Evolutionary conservation across 768 basidiomycete genomes (phyloP).

Genomic region (Serendipita sp.): DNA sequence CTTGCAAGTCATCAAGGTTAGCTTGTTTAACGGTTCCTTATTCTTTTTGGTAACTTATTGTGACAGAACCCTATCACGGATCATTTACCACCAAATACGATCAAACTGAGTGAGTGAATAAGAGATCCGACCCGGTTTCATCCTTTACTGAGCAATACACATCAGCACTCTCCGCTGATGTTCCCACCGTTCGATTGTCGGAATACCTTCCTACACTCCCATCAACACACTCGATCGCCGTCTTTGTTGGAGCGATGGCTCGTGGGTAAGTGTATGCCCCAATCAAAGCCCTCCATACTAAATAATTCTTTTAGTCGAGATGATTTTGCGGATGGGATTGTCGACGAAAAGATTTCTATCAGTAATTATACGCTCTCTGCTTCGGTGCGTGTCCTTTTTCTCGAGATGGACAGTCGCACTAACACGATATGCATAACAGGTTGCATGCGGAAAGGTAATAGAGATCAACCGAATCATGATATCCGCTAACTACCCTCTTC

Average conservation of each 20-base stretch:
- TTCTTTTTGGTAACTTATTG: conserved; percentile 4
- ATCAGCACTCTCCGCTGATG: conserved; percentile 80
- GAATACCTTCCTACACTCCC: conserved; percentile 75
- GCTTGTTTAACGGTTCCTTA: conserved; percentile 10
- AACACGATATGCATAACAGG: conserved; percentile 25
- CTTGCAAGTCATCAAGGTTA: conserved; percentile 88
- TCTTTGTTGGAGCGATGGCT: conserved; percentile 98
- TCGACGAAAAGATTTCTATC: conserved; percentile 94
- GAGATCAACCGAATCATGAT: not conserved
- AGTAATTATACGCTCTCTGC: conserved; percentile 88
- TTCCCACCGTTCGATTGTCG: conserved; percentile 63
- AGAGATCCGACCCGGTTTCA: not conserved
- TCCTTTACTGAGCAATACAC: not conserved
- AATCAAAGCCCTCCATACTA: too few species aligned
- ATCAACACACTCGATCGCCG: conserved; percentile 73
- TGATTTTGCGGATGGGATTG: conserved; percentile 87
- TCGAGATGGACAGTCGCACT: not conserved
- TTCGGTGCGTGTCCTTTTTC: conserved; percentile 12
- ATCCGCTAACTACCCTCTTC: not conserved
- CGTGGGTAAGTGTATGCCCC: conserved; percentile 34
- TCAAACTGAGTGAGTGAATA: conserved; percentile 70
- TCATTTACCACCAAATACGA: conserved; percentile 86
- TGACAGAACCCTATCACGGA: conserved; percentile 80
- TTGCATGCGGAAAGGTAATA: conserved; percentile 87
- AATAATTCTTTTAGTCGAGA: conserved; percentile 32